Base-by-base conservation (phyloP, 192 early-diverging fungal genomes). In the Coemansia asiatica region DNA sequence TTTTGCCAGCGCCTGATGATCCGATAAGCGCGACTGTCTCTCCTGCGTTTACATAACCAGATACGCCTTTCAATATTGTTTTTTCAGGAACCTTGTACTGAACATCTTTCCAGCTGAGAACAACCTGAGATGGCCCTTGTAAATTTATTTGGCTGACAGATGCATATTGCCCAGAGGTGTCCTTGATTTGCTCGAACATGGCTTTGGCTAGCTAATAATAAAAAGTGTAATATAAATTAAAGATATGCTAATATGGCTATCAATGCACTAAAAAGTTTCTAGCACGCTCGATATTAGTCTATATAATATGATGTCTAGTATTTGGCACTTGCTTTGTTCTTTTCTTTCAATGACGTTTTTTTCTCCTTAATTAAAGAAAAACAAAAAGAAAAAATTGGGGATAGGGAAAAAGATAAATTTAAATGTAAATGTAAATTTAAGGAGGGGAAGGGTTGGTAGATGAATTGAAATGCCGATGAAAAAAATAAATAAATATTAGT, bases 1-100 rank as follows among this genome's bases (percentile, higher is more conserved):
- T 89, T 79, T 95, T 97, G 29, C 94, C 96, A 4, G 94, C 92
- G 18, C 95, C 95, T 28, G 88, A 90, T 0, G 93, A 92, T 1
- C 95, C 96, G 85, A 97, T 96, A 9, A 98, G 89, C 0, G 92
- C 94, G 50, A 92, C 80, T 47, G 90, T 81, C 23, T 90, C 85
- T 25, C 90, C 91, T 8, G 90, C 80, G 13, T 79, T 72, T 26
- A 91, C 84, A 5, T 85, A 68, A 1, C 94, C 95, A 1, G 82
- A 87, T 26, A 95, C 84, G 2, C 82, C 75, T 33, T 83, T 71
- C 26, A 97, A 75, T 29, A 97, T 67, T 0, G 67, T 63, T n/a
- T 67, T 64, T 1, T 48, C 54, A 2, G 47, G 28, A 3, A 60
- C 59, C 27, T 47, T 60, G 59, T 60, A 60, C 16, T 60, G 44